Conservation (phyloP, 164 flowering plant species). For the Litsea cubeba region DNA sequence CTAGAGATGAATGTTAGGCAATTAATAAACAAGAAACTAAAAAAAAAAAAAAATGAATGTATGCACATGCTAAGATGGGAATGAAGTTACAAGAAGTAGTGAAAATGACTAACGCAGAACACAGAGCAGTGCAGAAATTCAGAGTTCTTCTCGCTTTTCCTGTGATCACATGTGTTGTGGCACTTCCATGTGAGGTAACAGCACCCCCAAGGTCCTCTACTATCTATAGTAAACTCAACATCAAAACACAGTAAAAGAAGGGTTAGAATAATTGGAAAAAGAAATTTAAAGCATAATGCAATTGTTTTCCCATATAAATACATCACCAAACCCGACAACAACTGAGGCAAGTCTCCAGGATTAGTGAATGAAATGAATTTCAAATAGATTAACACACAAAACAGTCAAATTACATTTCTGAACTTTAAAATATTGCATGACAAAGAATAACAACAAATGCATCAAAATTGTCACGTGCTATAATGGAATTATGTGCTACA, state of each 20-base stretch:
- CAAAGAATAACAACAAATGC: background rate
- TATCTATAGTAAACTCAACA: conserved; percentile 37
- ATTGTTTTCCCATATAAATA: background rate
- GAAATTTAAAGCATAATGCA: background rate
- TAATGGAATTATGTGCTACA: background rate
- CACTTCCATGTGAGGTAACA: conserved; percentile 55
- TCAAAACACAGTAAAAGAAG: conserved; percentile 5
- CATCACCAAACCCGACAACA: background rate
- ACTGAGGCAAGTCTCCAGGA: background rate
- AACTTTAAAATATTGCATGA: background rate
- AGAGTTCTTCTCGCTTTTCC: conserved; percentile 73
- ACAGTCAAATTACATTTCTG: background rate
- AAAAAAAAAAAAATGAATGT: too few species aligned
- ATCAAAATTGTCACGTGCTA: background rate
- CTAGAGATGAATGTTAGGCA: too few species aligned
- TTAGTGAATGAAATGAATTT: background rate
- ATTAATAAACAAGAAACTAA: too few species aligned
- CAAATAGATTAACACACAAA: too few species aligned
- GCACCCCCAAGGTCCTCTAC: conserved; percentile 72
- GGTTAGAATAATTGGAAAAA: background rate
- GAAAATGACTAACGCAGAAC: conserved; percentile 64
- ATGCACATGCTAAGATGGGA: too few species aligned
- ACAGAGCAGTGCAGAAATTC: conserved; percentile 83
- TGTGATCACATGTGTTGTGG: conserved; percentile 68
- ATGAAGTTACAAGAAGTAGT: too few species aligned